Evolutionary conservation across 1,284 basidiomycete species (phyloP).

Genomic region (Moesziomyces parantarcticus): DNA sequence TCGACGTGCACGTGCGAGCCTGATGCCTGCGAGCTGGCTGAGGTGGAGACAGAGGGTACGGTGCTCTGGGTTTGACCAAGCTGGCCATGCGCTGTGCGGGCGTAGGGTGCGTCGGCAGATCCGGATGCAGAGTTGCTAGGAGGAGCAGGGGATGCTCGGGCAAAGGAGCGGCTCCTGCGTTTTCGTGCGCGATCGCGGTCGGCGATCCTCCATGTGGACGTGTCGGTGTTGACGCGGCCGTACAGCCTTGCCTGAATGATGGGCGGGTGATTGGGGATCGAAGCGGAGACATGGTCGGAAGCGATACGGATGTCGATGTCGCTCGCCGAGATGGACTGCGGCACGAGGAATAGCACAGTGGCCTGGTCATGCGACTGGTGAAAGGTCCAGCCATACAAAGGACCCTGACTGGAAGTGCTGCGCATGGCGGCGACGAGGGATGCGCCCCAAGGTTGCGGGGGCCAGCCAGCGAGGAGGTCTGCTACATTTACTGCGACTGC

Average conservation of each 20-base stretch:
- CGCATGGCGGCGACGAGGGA: conserved; percentile 13
- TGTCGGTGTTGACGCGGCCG: conserved; percentile 47
- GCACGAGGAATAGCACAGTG: conserved; percentile 59
- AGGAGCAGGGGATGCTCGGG: conserved; percentile 14
- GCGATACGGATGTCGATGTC: conserved; percentile 53
- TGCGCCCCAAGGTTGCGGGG: conserved; percentile 1
- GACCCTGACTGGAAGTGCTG: conserved; percentile 5
- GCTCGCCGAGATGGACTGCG: conserved; percentile 24
- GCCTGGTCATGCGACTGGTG: conserved; percentile 60
- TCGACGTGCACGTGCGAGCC: conserved; percentile 18
- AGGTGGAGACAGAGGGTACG: conserved; percentile 12
- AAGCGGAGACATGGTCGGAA: conserved; percentile 44
- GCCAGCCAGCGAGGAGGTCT: background rate
- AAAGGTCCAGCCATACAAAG: conserved; percentile 54
- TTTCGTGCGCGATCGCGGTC: conserved; percentile 38
- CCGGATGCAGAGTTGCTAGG: conserved; percentile 25
- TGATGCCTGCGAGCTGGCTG: conserved; percentile 4
- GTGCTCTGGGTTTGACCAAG: background rate
- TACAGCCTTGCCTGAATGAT: conserved; percentile 56
- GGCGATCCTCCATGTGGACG: conserved; percentile 57
- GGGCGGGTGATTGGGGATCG: conserved; percentile 39
- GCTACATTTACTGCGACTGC: conserved; percentile 1
- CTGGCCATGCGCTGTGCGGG: background rate
- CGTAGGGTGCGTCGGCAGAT: conserved; percentile 6
- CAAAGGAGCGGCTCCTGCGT: conserved; percentile 30